A percentile compares a stretch with the other conserved stretches of the same genome.
phyloP scores from a whole-genome alignment of 1,284 basidiomycete species.

The Anthracocystis setariae region DNA sequence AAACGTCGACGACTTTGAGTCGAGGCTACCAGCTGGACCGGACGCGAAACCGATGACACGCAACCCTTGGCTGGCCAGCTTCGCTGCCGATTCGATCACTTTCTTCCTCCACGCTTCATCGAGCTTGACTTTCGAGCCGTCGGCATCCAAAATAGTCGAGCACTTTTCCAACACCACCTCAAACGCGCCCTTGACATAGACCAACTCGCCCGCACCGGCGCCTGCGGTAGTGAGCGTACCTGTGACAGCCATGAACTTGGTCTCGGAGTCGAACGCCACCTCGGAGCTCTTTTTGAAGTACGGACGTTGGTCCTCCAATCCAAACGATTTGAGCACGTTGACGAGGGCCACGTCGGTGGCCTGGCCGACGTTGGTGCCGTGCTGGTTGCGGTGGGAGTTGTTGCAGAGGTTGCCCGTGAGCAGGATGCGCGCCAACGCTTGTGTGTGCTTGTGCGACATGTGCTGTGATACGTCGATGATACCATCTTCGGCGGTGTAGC shows the following conservation, averaged over 20 bases:
- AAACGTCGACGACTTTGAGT: slow-evolving; percentile 78
- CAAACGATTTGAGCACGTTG: slow-evolving; percentile 80
- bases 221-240: slow-evolving; percentile 69
- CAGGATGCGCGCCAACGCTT: slow-evolving; percentile 78
- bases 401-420: slow-evolving; percentile 72
- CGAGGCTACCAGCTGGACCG: slow-evolving; percentile 69
- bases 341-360: slow-evolving; percentile 92
- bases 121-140: slow-evolving; percentile 81
- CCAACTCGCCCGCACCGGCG: slow-evolving; percentile 74
- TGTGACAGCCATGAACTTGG: slow-evolving; percentile 89
- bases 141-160: slow-evolving; percentile 85
- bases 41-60: slow-evolving; percentile 91
- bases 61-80: slow-evolving; percentile 79
- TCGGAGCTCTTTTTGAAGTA: slow-evolving; percentile 81
- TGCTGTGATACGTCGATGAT: slow-evolving; percentile 72
- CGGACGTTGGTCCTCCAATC: slow-evolving; percentile 76
- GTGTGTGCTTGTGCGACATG: slow-evolving; percentile 58
- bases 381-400: slow-evolving; percentile 75
- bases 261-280: slow-evolving; percentile 89
- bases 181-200: slow-evolving; percentile 92
- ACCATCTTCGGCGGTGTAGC: slow-evolving; percentile 84
- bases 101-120: slow-evolving; percentile 76
- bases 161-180: slow-evolving; percentile 86
- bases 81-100: slow-evolving; percentile 78
- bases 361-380: slow-evolving; percentile 83